Base-by-base conservation (phyloP, 805 yeast genomes). In the Millerozyma acaciae region DNA sequence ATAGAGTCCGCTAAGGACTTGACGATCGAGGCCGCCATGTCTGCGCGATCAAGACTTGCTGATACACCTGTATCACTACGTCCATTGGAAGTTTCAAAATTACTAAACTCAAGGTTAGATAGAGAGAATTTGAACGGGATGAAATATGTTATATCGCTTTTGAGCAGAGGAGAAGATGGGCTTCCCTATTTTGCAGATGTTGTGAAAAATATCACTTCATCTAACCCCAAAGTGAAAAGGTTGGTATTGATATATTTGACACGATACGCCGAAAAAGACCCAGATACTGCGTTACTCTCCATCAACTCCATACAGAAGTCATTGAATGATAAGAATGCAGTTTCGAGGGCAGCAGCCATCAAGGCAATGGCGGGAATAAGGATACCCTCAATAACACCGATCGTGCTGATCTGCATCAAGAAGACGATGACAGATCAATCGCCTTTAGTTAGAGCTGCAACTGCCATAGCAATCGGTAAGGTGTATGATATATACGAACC, bases 241-340 rank as follows among this genome's bases (percentile, higher is more conserved):
- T 68, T 90, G 53, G 96, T 88, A 2, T 77, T 85, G 57, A 68
- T 82, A 1, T 86, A 85, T 45, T 60, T 93, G 30, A 62, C 80
- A 26, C 70, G 84, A 35, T 87, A 77, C 53, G 93, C 95, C 16
- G 94, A 86, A 41, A 57, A 68, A 35, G 89, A 86, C 45, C 96
- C 93, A 7, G 95, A 89, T 53, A 73, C 85, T n/a, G 93, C 97
- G 2, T 69, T 93, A 14, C 66, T 93, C 28, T 78, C 96, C 1
- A 84, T 93, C 43, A 93, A 93, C 56, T 84, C 97, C 1, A 84
- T 93, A 30, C 98, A 93, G 55, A 87, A 84, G 57, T 71, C 86
- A 1, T 60, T 90, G 18, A 65, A 72, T 7, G 96, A 87, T 46
- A 76, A 77, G 43, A 73, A 72, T 39, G 82, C 94, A 2, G 70